A percentile compares a stretch with the other conserved stretches of the same genome.
phyloP scores from a whole-genome alignment of 768 basidiomycete species.

The Amanita subjunquillea region DNA sequence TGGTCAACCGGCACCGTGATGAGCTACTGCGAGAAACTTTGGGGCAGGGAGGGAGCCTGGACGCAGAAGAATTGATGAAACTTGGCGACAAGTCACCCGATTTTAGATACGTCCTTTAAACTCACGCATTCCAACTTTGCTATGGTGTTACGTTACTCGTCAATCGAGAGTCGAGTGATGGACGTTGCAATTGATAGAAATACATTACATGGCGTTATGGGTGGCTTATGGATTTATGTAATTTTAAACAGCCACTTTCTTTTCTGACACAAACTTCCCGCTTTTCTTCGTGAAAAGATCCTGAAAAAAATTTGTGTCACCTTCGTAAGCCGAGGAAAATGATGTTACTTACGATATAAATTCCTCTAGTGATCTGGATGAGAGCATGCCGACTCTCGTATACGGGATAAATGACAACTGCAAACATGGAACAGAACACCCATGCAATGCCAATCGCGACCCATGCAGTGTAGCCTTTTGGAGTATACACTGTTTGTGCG shows the following conservation, averaged over 20 bases:
- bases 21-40: slow-evolving; percentile 15
- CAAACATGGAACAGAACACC: slow-evolving; percentile 67
- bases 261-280: slow-evolving; percentile 17
- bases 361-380: slow-evolving; percentile 42
- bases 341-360: slow-evolving; percentile 45
- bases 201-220: not conserved
- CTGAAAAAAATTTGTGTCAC: slow-evolving; percentile 8
- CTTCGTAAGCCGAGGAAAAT: not conserved
- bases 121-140: too few relatives aligned
- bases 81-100: slow-evolving; percentile 56
- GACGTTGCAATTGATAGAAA: not conserved
- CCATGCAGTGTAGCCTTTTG: slow-evolving; percentile 65
- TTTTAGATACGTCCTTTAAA: slow-evolving; percentile 41
- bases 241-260: not conserved
- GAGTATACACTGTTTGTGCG: slow-evolving; percentile 59
- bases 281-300: slow-evolving; percentile 23
- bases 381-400: slow-evolving; percentile 75
- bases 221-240: not conserved
- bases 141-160: too few relatives aligned
- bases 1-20: slow-evolving; percentile 48
- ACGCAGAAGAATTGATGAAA: slow-evolving; percentile 24
- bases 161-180: too few relatives aligned
- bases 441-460: slow-evolving; percentile 75
- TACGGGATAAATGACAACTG: slow-evolving; percentile 78
- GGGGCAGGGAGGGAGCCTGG: slow-evolving; percentile 24